Evolutionary conservation across 306 rosid genomes (phyloP).

Genomic region (Corylus heterophylla): DNA sequence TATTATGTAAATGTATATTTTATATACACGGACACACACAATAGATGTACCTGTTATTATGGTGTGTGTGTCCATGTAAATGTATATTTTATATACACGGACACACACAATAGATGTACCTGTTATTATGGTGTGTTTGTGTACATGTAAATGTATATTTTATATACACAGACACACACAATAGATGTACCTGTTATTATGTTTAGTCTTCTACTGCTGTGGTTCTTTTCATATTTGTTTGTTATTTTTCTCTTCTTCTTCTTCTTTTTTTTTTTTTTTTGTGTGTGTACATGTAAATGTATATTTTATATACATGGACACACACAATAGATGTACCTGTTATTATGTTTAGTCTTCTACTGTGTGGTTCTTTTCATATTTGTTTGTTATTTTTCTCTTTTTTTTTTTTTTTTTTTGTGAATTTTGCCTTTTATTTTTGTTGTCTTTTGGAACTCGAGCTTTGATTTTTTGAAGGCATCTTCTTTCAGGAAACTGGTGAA

Average conservation of each 20-base stretch:
- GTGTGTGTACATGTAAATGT: no score
- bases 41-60: no score
- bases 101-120: no score
- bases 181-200: neutral
- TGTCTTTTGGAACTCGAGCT: conserved; percentile 18
- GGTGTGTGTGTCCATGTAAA: no score
- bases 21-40: neutral
- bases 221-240: neutral
- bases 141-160: no score
- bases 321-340: neutral
- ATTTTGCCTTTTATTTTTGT: conserved; percentile 20
- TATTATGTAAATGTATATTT: no score
- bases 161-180: neutral
- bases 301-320: neutral
- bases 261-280: no score
- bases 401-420: neutral
- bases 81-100: no score
- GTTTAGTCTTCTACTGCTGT: neutral
- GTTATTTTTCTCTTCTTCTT: no score
- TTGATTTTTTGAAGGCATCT: conserved; percentile 27
- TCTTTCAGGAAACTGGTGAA: conserved; percentile 71
- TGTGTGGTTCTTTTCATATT: neutral
- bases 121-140: neutral
- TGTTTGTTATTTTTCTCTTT: neutral
- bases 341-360: neutral